phyloP scores from a whole-genome alignment of 768 basidiomycete genomes.

The Boletus rex-veris region DNA sequence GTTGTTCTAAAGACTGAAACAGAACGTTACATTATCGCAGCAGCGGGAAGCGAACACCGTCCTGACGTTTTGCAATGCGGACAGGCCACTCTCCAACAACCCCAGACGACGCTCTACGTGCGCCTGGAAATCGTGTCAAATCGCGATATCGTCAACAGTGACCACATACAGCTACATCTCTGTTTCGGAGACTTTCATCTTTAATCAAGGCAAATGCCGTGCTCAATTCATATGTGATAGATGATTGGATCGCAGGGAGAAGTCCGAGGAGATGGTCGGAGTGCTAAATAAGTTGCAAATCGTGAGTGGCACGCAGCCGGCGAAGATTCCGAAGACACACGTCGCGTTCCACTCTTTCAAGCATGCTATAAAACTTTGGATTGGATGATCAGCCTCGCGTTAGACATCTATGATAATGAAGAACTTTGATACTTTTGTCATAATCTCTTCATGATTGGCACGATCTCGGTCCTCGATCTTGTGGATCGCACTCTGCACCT shows the following conservation, averaged over 20 bases:
- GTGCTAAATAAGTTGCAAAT: slow-evolving; percentile 17
- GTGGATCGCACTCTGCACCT: slow-evolving; percentile 18
- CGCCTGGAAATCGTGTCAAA: slow-evolving; percentile 22
- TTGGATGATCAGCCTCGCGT: slow-evolving; percentile 12
- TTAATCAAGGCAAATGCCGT: slow-evolving; percentile 26
- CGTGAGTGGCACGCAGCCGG: background rate
- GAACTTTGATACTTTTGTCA: slow-evolving; percentile 21
- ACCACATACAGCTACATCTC: slow-evolving; percentile 22
- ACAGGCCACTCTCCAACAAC: slow-evolving; percentile 23
- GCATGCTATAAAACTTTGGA: slow-evolving; percentile 23
- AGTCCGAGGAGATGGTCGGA: slow-evolving; percentile 26
- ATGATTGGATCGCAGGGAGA: slow-evolving; percentile 21
- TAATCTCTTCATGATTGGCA: slow-evolving; percentile 16
- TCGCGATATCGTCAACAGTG: background rate
- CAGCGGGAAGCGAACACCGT: slow-evolving; percentile 5
- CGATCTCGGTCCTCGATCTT: slow-evolving; percentile 21
- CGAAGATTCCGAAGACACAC: slow-evolving; percentile 12
- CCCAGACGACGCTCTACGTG: slow-evolving; percentile 29
- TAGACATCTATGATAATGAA: background rate
- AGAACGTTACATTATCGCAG: slow-evolving; percentile 16
- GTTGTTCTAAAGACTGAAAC: slow-evolving; percentile 19
- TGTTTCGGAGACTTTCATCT: slow-evolving; percentile 28
- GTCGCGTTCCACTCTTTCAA: slow-evolving; percentile 22
- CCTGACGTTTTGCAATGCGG: slow-evolving; percentile 32
- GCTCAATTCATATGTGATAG: slow-evolving; percentile 23